Conservation (phyloP, 2,329 filamentous ascomycete species). For the Anthostomella pinea region DNA sequence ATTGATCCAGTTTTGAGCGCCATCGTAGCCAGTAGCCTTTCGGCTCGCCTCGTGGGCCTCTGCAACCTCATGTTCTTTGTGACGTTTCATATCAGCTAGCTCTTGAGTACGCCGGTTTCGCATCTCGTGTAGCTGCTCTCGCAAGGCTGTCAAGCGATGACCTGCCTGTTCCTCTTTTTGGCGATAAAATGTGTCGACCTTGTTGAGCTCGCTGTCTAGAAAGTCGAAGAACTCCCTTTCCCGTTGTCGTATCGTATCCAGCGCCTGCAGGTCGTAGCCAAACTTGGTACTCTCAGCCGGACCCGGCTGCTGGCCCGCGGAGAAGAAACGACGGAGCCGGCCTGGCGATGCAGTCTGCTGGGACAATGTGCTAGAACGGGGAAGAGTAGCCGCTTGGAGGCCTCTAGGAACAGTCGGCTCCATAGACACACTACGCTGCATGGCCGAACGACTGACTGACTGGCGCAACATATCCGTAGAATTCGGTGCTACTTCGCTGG, state of each 20-base stretch:
- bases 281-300: conserved; percentile 35
- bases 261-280: conserved; percentile 42
- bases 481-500: conserved; percentile 18
- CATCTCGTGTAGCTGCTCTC: conserved; percentile 91
- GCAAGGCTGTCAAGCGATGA: conserved; percentile 65
- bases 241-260: conserved; percentile 59
- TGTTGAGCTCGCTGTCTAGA: conserved; percentile 79
- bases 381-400: conserved; percentile 13
- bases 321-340: conserved; percentile 40
- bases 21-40: conserved; percentile 19
- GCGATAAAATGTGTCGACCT: conserved; percentile 88
- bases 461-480: conserved; percentile 12
- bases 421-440: conserved; percentile 38
- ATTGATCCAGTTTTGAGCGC: conserved; percentile 43
- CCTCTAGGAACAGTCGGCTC: conserved; percentile 9
- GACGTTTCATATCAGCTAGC: conserved; percentile 46
- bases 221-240: conserved; percentile 87
- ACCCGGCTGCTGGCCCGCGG: conserved; percentile 35
- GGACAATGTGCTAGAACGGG: conserved; percentile 18
- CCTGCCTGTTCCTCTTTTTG: conserved; percentile 84
- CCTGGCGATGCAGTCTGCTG: conserved; percentile 23
- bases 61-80: conserved; percentile 31
- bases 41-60: conserved; percentile 21
- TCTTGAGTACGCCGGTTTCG: conserved; percentile 77
- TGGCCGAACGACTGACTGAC: conserved; percentile 25